Conservation (phyloP, 2,329 filamentous ascomycete genomes). For the Meredithiella fracta region DNA sequence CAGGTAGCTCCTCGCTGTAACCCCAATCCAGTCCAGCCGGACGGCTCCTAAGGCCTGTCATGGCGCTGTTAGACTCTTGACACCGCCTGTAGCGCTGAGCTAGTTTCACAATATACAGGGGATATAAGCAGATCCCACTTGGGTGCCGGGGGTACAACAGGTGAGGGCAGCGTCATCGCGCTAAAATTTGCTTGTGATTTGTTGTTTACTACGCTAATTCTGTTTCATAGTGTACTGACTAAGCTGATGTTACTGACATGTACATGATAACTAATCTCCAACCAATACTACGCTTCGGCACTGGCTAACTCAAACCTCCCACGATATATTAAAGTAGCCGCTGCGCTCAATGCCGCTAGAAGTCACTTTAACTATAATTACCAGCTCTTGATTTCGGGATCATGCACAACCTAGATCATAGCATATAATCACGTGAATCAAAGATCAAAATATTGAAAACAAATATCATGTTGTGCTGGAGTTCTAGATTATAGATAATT, state of each 20-base stretch:
- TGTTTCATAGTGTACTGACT: too few species aligned
- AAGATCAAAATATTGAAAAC: too few species aligned
- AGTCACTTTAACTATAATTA: too few species aligned
- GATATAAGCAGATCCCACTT: neutral
- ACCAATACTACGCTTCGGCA: neutral
- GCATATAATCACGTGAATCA: too few species aligned
- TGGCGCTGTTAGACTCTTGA: neutral
- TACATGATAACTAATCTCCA: neutral
- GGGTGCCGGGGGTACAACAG: neutral
- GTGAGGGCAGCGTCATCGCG: neutral
- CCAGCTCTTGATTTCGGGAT: too few species aligned
- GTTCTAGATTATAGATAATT: too few species aligned
- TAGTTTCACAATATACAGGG: neutral
- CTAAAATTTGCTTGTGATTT: neutral
- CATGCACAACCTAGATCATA: too few species aligned
- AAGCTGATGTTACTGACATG: neutral
- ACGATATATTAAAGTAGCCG: too few species aligned
- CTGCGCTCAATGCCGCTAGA: too few species aligned
- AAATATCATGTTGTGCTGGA: too few species aligned
- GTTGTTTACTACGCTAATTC: too few species aligned
- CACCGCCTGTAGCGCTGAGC: neutral
- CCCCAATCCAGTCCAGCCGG: neutral
- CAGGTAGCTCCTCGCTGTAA: neutral
- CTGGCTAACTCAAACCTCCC: neutral
- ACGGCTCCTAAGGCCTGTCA: neutral